Base-by-base conservation (phyloP, 345 rosid species). In the Eucalyptus sp. region DNA sequence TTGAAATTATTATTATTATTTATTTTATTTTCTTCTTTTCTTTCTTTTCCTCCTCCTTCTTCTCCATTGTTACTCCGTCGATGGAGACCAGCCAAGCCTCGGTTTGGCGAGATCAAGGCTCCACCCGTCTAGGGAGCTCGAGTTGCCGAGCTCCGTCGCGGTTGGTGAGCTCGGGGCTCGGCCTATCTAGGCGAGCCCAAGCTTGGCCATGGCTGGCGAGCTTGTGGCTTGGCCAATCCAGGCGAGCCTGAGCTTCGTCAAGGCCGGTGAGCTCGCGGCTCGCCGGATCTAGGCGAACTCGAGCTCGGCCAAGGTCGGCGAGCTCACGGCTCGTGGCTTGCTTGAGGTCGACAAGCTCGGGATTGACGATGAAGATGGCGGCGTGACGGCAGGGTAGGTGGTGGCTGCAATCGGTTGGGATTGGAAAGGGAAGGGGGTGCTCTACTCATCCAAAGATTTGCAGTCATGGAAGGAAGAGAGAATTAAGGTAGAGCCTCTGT, bases 131-230 rank as follows among this genome's bases (percentile, higher is more conserved):
- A 51, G 2, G 54, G 22, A 51, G 22, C 54, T 2, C 18, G 1
- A 51, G 54, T 2, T 3, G 0, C 4, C 4, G 0, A 51, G 0
- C 54, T 51, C 4, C 1, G 0, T 51, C 0, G 2, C 1, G 9
- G 54, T 2, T 37, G 41, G 9, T 51, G 54, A 51, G 22, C 22
- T 51, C 3, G 0, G 4, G 54, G 54, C 20, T 51, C 17, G 54
- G 54, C 20, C 3, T 7, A 51, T 51, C 8, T 2, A 51, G 54
- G 54, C 7, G 8, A 51, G 54, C 20, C 1, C 7, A 1, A 50
- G 54, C 8, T 15, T 0, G 54, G 1, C 0, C 52, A 50, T 50
- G 52, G 52, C 7, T 0, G 0, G 20, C 0, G 52, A 50, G 52
- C 52, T 15, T 0, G 8, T 1, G 1, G 1, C 20, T 51, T 1